A percentile compares a stretch with the other conserved stretches of the same genome.
phyloP scores from a whole-genome alignment of 352 stramenopile species.

The Phytophthora agathidicida region DNA sequence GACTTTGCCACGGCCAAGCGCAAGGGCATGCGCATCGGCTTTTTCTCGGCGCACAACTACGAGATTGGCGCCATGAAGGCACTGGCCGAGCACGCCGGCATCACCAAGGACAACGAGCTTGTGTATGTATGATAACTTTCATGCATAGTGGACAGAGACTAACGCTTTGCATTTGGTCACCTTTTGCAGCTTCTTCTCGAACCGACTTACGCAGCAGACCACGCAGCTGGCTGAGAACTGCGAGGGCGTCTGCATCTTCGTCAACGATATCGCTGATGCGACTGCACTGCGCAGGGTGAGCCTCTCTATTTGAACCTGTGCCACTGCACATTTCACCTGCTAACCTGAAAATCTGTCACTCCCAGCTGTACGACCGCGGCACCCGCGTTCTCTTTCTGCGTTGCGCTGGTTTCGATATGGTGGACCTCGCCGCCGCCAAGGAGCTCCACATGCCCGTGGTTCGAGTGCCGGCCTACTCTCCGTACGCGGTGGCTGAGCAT shows the following conservation, averaged over 20 bases:
- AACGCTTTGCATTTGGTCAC: not conserved
- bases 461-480: conserved; percentile 80
- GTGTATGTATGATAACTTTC: no score
- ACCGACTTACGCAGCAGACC: conserved; percentile 57
- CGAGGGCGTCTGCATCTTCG: conserved; percentile 77
- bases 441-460: conserved; percentile 62
- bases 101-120: conserved; percentile 54
- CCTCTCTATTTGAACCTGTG: not conserved
- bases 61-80: conserved; percentile 60
- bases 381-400: conserved; percentile 71
- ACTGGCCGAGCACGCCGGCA: conserved; percentile 37
- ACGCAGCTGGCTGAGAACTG: conserved; percentile 57
- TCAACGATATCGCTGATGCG: conserved; percentile 78
- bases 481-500: conserved; percentile 83
- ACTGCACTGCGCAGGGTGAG: conserved; percentile 55
- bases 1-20: conserved; percentile 15
- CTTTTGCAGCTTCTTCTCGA: conserved; percentile 55
- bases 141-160: no score
- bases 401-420: conserved; percentile 82
- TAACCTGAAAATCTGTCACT: not conserved
- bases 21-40: conserved; percentile 66
- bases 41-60: conserved; percentile 75
- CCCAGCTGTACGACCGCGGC: conserved; percentile 48
- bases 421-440: conserved; percentile 66
- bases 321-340: not conserved